Percentiles rank a stretch among this genome's conserved stretches.
phyloP scores from a whole-genome alignment of 2,329 filamentous ascomycete species.

The Aspergillus viridinutans region DNA sequence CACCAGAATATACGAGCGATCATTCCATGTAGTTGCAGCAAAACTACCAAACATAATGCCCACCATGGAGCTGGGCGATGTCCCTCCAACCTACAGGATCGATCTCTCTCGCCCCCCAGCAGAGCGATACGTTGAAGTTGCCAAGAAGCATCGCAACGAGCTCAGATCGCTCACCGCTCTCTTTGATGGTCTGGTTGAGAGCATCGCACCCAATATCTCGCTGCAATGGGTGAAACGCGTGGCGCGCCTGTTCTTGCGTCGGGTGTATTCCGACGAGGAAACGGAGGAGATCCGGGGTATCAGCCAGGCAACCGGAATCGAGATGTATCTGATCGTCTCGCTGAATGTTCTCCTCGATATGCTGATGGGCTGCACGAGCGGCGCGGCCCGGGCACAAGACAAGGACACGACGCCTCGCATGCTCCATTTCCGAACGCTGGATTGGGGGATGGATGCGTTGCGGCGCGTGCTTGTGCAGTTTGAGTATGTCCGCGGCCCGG shows the following conservation, averaged over 20 bases:
- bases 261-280: conserved; percentile 53
- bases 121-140: conserved; percentile 50
- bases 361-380: conserved; percentile 63
- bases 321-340: conserved; percentile 57
- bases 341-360: conserved; percentile 62
- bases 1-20: background rate
- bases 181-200: conserved; percentile 19
- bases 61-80: conserved; percentile 5
- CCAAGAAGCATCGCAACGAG: conserved; percentile 41
- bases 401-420: conserved; percentile 20
- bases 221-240: conserved; percentile 30
- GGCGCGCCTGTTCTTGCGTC: conserved; percentile 47
- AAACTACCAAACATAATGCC: background rate
- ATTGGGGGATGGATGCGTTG: conserved; percentile 53
- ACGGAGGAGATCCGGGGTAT: conserved; percentile 60
- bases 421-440: conserved; percentile 44
- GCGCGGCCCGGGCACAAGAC: conserved; percentile 35
- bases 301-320: conserved; percentile 46
- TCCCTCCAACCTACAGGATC: conserved; percentile 44
- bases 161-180: conserved; percentile 30
- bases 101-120: conserved; percentile 53
- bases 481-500: conserved; percentile 42
- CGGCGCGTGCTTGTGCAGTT: conserved; percentile 50
- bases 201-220: conserved; percentile 15
- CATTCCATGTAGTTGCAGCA: background rate